Evolutionary conservation across 2,329 filamentous ascomycete genomes (phyloP), one percentile per base, ranked within the genome.

Genomic region (Aphanoascus verrucosus): DNA sequence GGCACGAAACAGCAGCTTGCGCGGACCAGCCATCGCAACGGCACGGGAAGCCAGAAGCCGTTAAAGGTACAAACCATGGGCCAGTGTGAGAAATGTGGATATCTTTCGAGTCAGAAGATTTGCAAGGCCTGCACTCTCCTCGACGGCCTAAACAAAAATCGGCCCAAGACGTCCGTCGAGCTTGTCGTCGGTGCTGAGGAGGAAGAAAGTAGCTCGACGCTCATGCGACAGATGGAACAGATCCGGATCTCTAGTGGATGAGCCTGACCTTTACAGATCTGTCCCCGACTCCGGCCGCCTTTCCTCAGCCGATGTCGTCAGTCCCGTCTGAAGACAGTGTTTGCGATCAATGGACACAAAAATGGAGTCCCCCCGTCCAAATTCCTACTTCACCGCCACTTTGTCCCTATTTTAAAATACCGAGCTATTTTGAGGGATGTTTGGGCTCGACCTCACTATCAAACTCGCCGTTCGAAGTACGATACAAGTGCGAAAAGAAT

Each of bases 121-220:
- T 98, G 93, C 71, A 94, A 98, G 70, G 93, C 93, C 0, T 98
- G 93, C 67, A 85, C 83, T 57, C 74, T 98, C 43, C 78, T 98
- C 2, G 90, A 97, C 62, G 88, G 86, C 0, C 69, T 98, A 46
- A 98, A 98, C 66, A 96, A 93, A 63, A 80, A 74, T 57, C 63
- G 72, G 11, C 76, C 76, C 32, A 72, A 69, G 60, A 73, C 69
- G 6, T 62, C 67, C 6, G 74, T 76, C 34, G 69, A 73, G 12
- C n/a, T 72, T 17, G 63, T 63, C 23, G 62, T 73, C 34, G 66
- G 65, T 0, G 67, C 73, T 57, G 72, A 75, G 49, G 73, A 76
- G 46, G 72, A 77, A 55, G 75, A 77, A 56, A 71, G 73, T 54
- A 76, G 74, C 59, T 73, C 74, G 14, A 77, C 74, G 12, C 61